Percentiles rank a stretch among this genome's conserved stretches.
Conservation (phyloP, 805 yeast species). For the Saccharomycopsis babjevae region DNA sequence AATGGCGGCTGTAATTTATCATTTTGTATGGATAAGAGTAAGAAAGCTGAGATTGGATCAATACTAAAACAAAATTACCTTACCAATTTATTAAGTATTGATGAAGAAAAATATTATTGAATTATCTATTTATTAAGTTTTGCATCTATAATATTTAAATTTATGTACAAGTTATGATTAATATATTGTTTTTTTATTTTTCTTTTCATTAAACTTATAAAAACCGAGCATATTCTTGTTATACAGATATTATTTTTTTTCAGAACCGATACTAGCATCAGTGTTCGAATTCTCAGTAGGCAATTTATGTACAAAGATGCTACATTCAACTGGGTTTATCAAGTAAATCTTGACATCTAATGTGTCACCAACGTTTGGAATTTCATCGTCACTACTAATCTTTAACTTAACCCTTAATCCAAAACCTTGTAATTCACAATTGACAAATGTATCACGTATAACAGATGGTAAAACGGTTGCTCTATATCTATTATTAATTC, state of each 20-base stretch:
- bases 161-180: not conserved
- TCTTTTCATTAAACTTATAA: not conserved
- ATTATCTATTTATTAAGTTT: not conserved
- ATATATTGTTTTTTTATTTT: not conserved
- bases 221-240: not conserved
- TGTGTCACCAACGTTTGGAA: slow-evolving; percentile 36
- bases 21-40: not conserved
- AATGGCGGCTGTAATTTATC: not conserved
- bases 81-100: not conserved
- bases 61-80: not conserved
- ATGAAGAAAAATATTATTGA: not conserved
- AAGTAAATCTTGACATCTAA: slow-evolving; percentile 31
- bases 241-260: not conserved
- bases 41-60: not conserved
- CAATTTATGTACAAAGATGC: slow-evolving; percentile 3
- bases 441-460: not conserved
- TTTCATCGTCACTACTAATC: slow-evolving; percentile 5
- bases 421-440: not conserved
- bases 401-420: not conserved
- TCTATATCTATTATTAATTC: not conserved
- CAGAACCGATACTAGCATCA: not conserved
- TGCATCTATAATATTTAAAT: not conserved
- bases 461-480: not conserved
- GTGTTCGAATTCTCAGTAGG: not conserved
- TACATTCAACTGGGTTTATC: slow-evolving; percentile 36